Base-by-base conservation (phyloP, 1,284 basidiomycete genomes). In the Psilocybe mexicana region DNA sequence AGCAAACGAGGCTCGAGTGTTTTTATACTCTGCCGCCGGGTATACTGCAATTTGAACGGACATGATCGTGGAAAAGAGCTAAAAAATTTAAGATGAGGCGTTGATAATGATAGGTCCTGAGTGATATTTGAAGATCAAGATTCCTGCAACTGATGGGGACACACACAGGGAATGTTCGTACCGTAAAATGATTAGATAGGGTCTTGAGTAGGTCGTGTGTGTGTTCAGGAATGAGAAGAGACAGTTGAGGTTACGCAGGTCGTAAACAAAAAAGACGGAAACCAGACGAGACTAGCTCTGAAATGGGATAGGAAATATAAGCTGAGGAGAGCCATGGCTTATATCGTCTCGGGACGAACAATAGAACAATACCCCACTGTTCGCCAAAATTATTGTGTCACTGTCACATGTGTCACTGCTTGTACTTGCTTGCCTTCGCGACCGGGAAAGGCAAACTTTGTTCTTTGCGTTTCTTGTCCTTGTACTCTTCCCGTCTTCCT, bases 241-340 rank as follows among this genome's bases (percentile, higher is more conserved):
- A 54, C 50, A 57, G 46, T 51, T 36, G 44, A 51, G 49, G 40
- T 43, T n/a, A n/a, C n/a, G 42, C 14, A 38, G 42, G 59, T 54
- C 55, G 58, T 42, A 42, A 50, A 45, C 51, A 45, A 51, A 26
- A 35, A 26, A 53, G 40, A 50, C 43, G 36, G 52, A 55, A 44
- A 61, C 65, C 60, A 64, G 57, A 65, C 61, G 67, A 67, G 67
- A 66, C 67, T 69, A 64, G 66, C 66, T 67, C 64, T 64, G 60
- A 60, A 60, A 58, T 56, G 63, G 65, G 64, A 64, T 65, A 60
- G 38, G 36, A n/a, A 55, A n/a, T 26, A n/a, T 26, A 54, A 33
- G 38, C 50, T 47, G n/a, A n/a, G 52, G 51, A 12, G n/a, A 44
- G 25, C 52, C 42, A 28, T 56, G 51, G 54, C 53, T 66, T 66